Evolutionary conservation across 2,329 filamentous ascomycete genomes (phyloP), one percentile per base, ranked within the genome.

Genomic region (Cercospora nicotianae): DNA sequence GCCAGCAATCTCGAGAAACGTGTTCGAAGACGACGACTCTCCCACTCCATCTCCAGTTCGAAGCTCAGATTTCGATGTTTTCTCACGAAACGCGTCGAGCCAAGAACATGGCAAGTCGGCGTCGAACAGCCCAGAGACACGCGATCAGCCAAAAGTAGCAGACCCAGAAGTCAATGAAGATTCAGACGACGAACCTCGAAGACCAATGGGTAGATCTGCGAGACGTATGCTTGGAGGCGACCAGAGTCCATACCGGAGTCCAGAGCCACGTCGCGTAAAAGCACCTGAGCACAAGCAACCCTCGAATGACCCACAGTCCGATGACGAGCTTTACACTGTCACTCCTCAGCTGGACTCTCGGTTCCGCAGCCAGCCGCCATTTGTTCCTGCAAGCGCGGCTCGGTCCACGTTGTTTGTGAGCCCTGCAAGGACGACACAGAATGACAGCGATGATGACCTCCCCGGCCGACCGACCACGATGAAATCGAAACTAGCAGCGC

Each of bases 241-340:
- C 36, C 31, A 18, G 26, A 39, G 31, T 57, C 45, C 18, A 26
- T 36, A 3, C 23, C 23, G 26, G 8, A 55, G 60, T 62, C 66
- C 20, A n/a, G n/a, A 31, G 33, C 55, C 20, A 42, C 39, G n/a
- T 10, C 20, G 20, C 42, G 45, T 42, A 12, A 39, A 20, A 12
- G 66, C 59, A 31, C 63, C 67, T 48, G 62, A 57, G 58, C 67
- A 20, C 31, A 67, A 42, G 33, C 20, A 42, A 18, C 13, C 51
- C 13, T 26, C n/a, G 23, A 57, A 57, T 28, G 60, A 58, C n/a
- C 53, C 10, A 18, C 45, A 64, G 4, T 59, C 66, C 7, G 75
- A 75, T 3, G 75, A 76, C 8, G 76, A 77, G 20, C 69, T 77
- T 5, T 77, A 78, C 65, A 71, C 72, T 18, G 70, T 74, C 5